Percentiles rank a stretch among this genome's conserved stretches.
These are phyloP conservation scores for Kandelia obovata DNA, from an alignment of 345 rosid species.

Conservation along the genomic window DNA sequence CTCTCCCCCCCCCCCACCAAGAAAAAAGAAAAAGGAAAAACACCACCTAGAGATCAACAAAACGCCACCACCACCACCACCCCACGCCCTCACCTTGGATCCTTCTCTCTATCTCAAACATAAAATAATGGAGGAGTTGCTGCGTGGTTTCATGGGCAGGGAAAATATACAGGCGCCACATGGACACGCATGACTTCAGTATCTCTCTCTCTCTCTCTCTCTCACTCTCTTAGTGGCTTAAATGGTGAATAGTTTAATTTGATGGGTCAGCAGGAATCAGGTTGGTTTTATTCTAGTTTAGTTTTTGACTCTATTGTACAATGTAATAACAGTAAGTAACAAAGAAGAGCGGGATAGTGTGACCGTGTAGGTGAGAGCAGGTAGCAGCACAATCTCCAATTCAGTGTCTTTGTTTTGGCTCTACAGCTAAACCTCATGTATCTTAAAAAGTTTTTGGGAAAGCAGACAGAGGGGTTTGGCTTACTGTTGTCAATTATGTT, in stretches of 20 bases:
- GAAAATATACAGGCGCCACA: constrained; percentile 12
- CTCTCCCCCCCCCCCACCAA: background rate
- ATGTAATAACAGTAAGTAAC: background rate
- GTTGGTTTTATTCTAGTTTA: constrained; percentile 6
- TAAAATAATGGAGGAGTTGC: constrained; percentile 1
- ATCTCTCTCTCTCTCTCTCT: constrained; percentile 20
- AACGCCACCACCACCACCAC: constrained; percentile 34
- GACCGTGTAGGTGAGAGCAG: constrained; percentile 2
- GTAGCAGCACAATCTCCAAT: constrained; percentile 11
- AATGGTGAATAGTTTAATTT: constrained; percentile 14
- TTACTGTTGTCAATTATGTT: constrained; percentile 4
- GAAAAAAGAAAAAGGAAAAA: constrained; percentile 23
- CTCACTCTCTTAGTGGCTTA: background rate
- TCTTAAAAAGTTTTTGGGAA: background rate
- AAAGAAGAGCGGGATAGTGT: background rate
- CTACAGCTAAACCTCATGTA: background rate
- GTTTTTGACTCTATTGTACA: constrained; percentile 8
- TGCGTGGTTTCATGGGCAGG: constrained; percentile 22
- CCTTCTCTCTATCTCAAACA: constrained; percentile 23
- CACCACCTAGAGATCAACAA: constrained; percentile 70
- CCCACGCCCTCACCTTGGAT: constrained; percentile 29
- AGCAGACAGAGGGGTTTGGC: constrained; percentile 10
- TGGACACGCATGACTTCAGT: constrained; percentile 22
- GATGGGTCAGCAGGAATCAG: constrained; percentile 14
- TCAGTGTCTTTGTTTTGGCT: background rate